Percentiles rank a stretch among this genome's conserved stretches.
Conservation (phyloP, 176 grass and related monocot genomes). For the Zea mays region DNA sequence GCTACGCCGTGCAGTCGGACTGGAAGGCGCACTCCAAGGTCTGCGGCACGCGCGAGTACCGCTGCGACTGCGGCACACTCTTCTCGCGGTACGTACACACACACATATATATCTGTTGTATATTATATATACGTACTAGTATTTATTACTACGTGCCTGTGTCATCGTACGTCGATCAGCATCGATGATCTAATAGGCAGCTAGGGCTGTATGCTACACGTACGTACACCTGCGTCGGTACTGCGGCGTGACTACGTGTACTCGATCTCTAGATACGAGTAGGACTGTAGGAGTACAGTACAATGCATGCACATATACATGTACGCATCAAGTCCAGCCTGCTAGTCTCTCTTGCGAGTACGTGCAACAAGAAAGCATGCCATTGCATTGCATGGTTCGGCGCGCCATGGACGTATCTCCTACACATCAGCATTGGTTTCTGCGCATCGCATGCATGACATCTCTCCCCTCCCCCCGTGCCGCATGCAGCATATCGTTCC, state of each 20-base stretch:
- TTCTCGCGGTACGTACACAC: constrained; percentile 84
- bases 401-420: constrained; percentile 11
- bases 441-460: background rate
- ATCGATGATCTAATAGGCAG: background rate
- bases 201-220: background rate
- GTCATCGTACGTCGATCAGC: background rate
- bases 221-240: background rate
- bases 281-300: no score
- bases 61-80: constrained; percentile 97
- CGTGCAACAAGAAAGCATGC: background rate
- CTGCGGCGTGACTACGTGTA: background rate
- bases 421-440: background rate
- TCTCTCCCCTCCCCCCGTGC: background rate
- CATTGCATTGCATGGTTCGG: background rate
- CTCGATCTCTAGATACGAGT: background rate
- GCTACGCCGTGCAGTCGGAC: constrained; percentile 96
- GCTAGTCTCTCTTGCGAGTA: background rate
- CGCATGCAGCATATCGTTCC: background rate
- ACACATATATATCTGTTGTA: background rate
- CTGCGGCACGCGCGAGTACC: constrained; percentile 95
- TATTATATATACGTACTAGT: background rate
- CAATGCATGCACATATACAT: background rate
- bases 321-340: background rate
- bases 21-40: constrained; percentile 99
- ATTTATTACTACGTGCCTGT: no score